Evolutionary conservation across 352 stramenopile genomes (phyloP), one percentile per base, ranked within the genome.

Genomic region (Discostella stelligera): DNA sequence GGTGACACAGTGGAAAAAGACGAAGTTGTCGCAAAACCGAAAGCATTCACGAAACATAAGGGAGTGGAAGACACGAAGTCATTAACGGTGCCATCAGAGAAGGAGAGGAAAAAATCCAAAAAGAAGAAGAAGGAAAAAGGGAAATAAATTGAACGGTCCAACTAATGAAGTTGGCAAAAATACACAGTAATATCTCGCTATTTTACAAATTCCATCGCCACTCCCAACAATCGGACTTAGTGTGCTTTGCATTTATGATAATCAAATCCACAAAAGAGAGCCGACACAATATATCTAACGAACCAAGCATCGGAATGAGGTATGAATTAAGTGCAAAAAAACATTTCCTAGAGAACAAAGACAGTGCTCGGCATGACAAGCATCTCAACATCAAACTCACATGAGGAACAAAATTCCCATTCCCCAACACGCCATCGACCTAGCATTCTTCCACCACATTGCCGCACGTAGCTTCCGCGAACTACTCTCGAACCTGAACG

Each of bases 401-500:
- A 94, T 66, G 5, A 88, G 7, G 60, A 93, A 85, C 6, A 87
- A 53, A 50, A 79, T 75, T 7, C 79, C 66, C 16, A 84, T 53
- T 11, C 71, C 80, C 32, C 90, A 50, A 71, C 84, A 86, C 0
- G 61, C 71, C 64, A 80, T 79, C 66, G 71, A 88, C 39, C 84
- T 78, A 48, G 89, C 87, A 76, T 91, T 88, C 32, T 84, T 89
- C 90, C 90, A 94, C 71, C 85, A 93, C 82, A 94, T 86, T 23
- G 77, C 61, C 50, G 84, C 81, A 80, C 95, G 92, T 55, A 99
- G 87, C 59, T 94, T 89, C 61, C 91, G 94, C 55, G 90, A 95
- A 59, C 93, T 96, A 53, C 91, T 93, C 71, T 98, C 94, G 84
- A 99, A 99, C 60, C 96, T 95, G 79, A 98, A 98, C 16, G 97